Base-by-base conservation (phyloP, 805 yeast genomes). In the Saccharomycopsis sp. region DNA sequence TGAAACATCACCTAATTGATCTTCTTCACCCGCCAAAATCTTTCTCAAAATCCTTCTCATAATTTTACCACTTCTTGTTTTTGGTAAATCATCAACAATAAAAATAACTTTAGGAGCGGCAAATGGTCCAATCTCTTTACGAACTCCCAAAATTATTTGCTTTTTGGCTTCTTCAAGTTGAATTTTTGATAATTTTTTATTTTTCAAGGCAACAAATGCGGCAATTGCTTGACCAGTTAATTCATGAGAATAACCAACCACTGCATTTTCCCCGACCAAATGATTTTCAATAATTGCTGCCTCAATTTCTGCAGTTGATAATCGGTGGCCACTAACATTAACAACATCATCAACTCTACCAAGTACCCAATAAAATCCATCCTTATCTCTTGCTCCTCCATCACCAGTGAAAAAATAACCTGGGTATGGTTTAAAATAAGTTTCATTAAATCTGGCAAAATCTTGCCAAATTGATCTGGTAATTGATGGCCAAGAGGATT, bases 331-430 rank as follows among this genome's bases (percentile, higher is more conserved):
- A 27, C 86, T 76, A 31, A 83, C 92, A 56, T 83, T 83, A 39
- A 83, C 94, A 45, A 83, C 94, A 58, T 83, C 94, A 59, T 83
- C 94, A 46, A 83, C 92, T 64, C 94, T 71, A 42, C 94, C 94
- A 54, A 81, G 61, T 49, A 83, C 81, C 88, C 92, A 83, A 63
- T 75, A 79, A 65, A 73, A 83, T 4, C 94, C 94, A 56, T 82
- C 89, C 50, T 72, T 67, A 57, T 83, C 94, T 56, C 88, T 72
- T 15, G 87, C 89, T 21, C 89, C 92, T 62, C 94, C 94, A 62
- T 83, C 94, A 53, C 94, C 94, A 1, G 92, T 78, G 66, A 83
- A 83, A 64, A 81, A 83, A 58, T 72, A 74, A 36, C 87, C 87
- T 37, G 83, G 82, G 63, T 81, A 83, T 39, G 92, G 89, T 44